These are phyloP conservation scores for Trichothecium sympodiale DNA, from an alignment of 2,329 filamentous ascomycete species.

Conservation along the genomic window DNA sequence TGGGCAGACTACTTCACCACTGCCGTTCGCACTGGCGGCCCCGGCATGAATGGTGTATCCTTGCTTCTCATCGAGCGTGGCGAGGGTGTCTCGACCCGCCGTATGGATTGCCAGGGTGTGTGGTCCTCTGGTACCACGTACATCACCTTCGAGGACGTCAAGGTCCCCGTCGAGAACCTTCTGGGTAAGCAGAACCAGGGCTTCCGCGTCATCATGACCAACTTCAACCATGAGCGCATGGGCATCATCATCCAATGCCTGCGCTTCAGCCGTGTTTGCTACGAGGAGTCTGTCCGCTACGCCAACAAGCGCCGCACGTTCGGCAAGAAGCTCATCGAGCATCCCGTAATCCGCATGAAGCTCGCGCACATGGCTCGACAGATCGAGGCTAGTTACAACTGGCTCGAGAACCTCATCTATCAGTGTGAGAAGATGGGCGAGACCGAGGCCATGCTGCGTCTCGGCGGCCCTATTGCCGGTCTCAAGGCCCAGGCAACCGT, in stretches of 20 bases:
- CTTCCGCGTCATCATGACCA: constrained; percentile 98
- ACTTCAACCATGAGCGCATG: constrained; percentile 99
- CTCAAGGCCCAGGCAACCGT: constrained; percentile 90
- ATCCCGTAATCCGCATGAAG: constrained; percentile 95
- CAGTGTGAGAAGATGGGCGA: constrained; percentile 91
- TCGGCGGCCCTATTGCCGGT: constrained; percentile 86
- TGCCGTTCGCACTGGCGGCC: constrained; percentile 78
- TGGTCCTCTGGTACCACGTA: constrained; percentile 95
- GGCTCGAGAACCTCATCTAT: constrained; percentile 91
- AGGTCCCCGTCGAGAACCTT: constrained; percentile 97
- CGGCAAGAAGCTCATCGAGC: constrained; percentile 90
- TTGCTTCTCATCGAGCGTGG: constrained; percentile 86
- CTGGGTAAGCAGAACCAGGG: constrained; percentile 97
- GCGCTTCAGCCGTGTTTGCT: constrained; percentile 92
- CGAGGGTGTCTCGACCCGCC: constrained; percentile 80
- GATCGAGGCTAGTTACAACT: constrained; percentile 93
- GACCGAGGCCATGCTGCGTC: constrained; percentile 88
- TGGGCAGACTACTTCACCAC: constrained; percentile 82
- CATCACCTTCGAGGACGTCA: constrained; percentile 97
- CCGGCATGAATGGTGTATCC: constrained; percentile 86
- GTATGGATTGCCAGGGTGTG: constrained; percentile 98
- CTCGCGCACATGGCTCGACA: constrained; percentile 97
- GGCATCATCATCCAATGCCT: constrained; percentile 97
- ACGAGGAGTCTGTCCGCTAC: constrained; percentile 93
- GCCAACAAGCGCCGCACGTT: constrained; percentile 96